Evolutionary conservation across 148 eudicot genomes (phyloP).

Genomic region (Cornus controversa): DNA sequence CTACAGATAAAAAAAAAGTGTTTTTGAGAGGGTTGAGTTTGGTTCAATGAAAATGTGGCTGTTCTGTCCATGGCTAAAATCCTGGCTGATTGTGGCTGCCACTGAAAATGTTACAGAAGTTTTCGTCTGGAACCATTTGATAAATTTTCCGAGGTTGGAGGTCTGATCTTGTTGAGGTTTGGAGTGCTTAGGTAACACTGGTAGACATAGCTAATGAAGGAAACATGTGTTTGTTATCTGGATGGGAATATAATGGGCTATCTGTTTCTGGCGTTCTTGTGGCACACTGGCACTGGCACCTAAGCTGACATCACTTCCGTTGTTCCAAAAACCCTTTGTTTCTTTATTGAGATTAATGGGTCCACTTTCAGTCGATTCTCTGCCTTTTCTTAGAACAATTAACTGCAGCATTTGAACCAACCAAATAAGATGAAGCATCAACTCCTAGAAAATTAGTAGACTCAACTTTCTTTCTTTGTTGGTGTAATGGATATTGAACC

Average conservation of each 20-base stretch:
- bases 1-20: too few species aligned
- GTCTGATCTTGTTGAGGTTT: slow-evolving; percentile 19
- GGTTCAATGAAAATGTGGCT: not conserved
- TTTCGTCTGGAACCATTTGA: not conserved
- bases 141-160: slow-evolving; percentile 8
- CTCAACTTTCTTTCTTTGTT: not conserved
- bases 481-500: not conserved
- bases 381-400: slow-evolving; percentile 42
- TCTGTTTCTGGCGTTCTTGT: slow-evolving; percentile 25
- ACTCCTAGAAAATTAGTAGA: not conserved
- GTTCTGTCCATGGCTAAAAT: not conserved
- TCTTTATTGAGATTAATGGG: slow-evolving; percentile 57
- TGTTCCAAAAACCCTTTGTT: slow-evolving; percentile 69
- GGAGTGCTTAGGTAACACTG: too few species aligned
- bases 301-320: slow-evolving; percentile 57
- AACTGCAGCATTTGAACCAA: too few species aligned
- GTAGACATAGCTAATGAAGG: too few species aligned
- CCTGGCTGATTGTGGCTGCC: not conserved
- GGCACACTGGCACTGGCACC: too few species aligned
- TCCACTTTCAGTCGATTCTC: slow-evolving; percentile 45
- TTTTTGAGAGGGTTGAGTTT: not conserved
- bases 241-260: slow-evolving; percentile 12
- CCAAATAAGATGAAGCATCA: not conserved
- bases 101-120: not conserved
- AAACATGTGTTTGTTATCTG: slow-evolving; percentile 11